These are phyloP conservation scores for Agaricus subrufescens DNA, from an alignment of 768 basidiomycete genomes.

Conservation along the genomic window DNA sequence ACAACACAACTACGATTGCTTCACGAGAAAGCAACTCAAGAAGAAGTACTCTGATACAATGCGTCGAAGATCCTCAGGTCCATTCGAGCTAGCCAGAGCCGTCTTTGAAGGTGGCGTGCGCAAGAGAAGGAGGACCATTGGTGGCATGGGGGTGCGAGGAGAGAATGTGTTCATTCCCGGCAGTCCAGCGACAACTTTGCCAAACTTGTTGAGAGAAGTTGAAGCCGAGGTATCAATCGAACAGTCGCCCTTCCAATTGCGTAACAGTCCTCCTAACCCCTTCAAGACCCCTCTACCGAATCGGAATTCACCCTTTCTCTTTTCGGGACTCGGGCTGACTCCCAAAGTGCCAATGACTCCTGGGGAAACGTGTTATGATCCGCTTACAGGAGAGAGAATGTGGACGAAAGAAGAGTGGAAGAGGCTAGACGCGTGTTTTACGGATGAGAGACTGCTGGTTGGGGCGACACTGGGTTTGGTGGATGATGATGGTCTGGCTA, in stretches of 20 bases:
- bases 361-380: constrained; percentile 7
- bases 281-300: constrained; percentile 24
- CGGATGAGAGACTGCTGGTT: constrained; percentile 58
- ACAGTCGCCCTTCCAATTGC: constrained; percentile 9
- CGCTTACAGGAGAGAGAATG: constrained; percentile 18
- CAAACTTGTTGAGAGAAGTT: constrained; percentile 53
- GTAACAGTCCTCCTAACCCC: constrained; percentile 6
- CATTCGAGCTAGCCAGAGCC: constrained; percentile 11
- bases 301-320: background rate
- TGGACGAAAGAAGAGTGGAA: constrained; percentile 86
- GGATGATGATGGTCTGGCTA: constrained; percentile 36
- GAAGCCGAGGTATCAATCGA: constrained; percentile 41
- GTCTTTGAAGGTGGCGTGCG: constrained; percentile 25
- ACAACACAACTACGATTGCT: constrained; percentile 87
- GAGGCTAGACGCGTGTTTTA: constrained; percentile 71
- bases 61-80: constrained; percentile 26
- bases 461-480: constrained; percentile 22
- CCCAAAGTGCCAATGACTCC: constrained; percentile 8
- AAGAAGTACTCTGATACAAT: constrained; percentile 23
- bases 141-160: constrained; percentile 38
- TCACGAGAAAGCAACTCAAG: constrained; percentile 43
- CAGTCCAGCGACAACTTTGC: constrained; percentile 48
- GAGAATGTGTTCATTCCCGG: constrained; percentile 52
- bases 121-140: constrained; percentile 29
- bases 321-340: background rate